These are phyloP conservation scores for Geosmithia putterillii DNA, from an alignment of 2,329 filamentous ascomycete species.

Conservation along the genomic window DNA sequence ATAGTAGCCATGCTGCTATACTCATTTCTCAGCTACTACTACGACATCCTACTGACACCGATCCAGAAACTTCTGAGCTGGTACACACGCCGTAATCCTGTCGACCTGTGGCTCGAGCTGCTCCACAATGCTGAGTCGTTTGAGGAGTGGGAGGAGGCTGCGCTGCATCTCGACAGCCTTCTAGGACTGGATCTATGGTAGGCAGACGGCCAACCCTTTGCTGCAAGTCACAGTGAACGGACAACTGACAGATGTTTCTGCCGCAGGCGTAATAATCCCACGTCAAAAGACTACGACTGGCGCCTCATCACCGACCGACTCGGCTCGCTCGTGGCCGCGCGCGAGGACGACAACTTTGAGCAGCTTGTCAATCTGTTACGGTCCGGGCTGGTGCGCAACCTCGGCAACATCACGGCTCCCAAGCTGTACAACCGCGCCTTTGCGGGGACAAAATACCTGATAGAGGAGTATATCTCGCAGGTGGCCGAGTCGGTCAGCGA, in stretches of 20 bases:
- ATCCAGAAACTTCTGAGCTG: conserved; percentile 54
- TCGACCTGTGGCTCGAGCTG: conserved; percentile 52
- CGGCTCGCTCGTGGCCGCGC: conserved; percentile 54
- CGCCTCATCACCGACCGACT: conserved; percentile 69
- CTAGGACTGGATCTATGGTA: conserved; percentile 75
- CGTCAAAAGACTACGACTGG: conserved; percentile 76
- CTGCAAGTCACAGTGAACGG: neutral
- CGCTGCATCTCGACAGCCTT: conserved; percentile 68
- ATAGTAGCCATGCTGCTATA: too few relatives aligned
- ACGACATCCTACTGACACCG: conserved; percentile 8
- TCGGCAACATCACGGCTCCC: conserved; percentile 80
- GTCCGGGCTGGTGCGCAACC: conserved; percentile 67
- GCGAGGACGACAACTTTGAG: conserved; percentile 60
- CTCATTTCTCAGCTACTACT: neutral
- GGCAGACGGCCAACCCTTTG: neutral
- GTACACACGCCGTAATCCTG: conserved; percentile 52
- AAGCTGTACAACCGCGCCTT: conserved; percentile 77
- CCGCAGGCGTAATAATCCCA: conserved; percentile 65
- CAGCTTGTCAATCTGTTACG: conserved; percentile 68
- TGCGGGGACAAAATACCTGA: conserved; percentile 77
- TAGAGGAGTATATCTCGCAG: conserved; percentile 82
- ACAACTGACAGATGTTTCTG: neutral
- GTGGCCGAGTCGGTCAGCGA: conserved; percentile 72
- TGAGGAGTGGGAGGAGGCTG: conserved; percentile 81
- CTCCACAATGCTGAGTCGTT: conserved; percentile 57